Evolutionary conservation across 164 flowering plant genomes (phyloP).

Genomic region (Malania oleifera): DNA sequence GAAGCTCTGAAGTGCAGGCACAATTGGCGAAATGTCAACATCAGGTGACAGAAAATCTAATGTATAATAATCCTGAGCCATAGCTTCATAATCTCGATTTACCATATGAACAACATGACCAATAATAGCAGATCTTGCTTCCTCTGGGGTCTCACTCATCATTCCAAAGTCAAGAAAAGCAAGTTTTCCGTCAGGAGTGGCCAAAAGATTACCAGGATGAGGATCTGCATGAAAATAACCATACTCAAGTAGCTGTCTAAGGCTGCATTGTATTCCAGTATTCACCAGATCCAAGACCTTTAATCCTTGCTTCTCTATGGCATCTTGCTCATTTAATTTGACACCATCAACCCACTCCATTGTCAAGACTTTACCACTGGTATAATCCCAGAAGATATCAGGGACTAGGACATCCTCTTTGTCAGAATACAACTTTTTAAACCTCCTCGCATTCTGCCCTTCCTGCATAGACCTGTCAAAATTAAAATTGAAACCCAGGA

Average conservation of each 20-base stretch:
- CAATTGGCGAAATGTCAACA: constrained; percentile 92
- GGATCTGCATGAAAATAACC: constrained; percentile 99
- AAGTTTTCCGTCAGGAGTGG: constrained; percentile 95
- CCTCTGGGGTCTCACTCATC: constrained; percentile 99
- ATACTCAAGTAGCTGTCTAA: constrained; percentile 90
- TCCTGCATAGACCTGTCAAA: constrained; percentile 83
- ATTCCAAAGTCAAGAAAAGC: constrained; percentile 98
- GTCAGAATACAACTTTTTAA: constrained; percentile 92
- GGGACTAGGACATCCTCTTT: constrained; percentile 86
- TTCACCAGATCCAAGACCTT: constrained; percentile 87
- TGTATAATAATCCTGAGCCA: constrained; percentile 97
- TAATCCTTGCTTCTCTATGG: constrained; percentile 82
- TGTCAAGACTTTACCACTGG: constrained; percentile 86
- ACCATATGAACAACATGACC: constrained; percentile 99
- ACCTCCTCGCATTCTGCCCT: constrained; percentile 92
- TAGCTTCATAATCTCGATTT: constrained; percentile 97
- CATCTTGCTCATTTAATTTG: constrained; percentile 81
- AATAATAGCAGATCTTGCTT: constrained; percentile 89
- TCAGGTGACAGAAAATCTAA: constrained; percentile 85
- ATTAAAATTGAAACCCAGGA: constrained; percentile 45
- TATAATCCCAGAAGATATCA: constrained; percentile 92
- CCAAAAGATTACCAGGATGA: constrained; percentile 97
- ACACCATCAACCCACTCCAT: constrained; percentile 99
- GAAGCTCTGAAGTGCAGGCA: constrained; percentile 84
- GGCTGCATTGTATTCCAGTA: constrained; percentile 94